A percentile compares a stretch with the other conserved stretches of the same genome.
These are phyloP conservation scores for Primulina huaijiensis DNA, from an alignment of 257 asterid genomes.

Conservation along the genomic window DNA sequence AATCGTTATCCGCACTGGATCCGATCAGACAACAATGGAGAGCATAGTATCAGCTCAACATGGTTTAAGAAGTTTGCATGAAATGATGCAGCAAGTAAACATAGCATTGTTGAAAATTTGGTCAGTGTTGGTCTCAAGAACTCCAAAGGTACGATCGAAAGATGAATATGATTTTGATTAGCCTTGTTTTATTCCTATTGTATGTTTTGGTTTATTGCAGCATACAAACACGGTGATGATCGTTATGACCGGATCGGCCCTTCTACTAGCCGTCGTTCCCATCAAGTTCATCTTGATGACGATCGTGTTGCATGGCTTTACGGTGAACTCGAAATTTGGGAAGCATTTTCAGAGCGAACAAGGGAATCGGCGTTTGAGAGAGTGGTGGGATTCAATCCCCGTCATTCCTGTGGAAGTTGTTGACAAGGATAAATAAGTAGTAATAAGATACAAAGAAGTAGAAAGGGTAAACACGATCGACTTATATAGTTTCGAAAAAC, in stretches of 20 bases:
- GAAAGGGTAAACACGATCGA: too few relatives aligned
- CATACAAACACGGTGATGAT: conserved; percentile 66
- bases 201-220: conserved; percentile 31
- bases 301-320: conserved; percentile 34
- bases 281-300: conserved; percentile 55
- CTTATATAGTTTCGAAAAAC: too few relatives aligned
- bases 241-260: conserved; percentile 32
- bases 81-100: conserved; percentile 55
- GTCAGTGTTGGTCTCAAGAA: conserved; percentile 59
- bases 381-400: conserved; percentile 97
- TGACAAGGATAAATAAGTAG: conserved; percentile 25
- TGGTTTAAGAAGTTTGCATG: conserved; percentile 57
- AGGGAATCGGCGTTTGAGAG: conserved; percentile 63
- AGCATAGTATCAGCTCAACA: conserved; percentile 84
- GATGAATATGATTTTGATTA: background rate
- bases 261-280: conserved; percentile 51
- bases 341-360: conserved; percentile 43
- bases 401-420: conserved; percentile 53
- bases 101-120: conserved; percentile 63
- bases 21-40: conserved; percentile 71
- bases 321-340: conserved; percentile 44
- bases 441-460: too few relatives aligned
- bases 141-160: conserved; percentile 62
- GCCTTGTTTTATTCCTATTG: background rate
- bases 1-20: conserved; percentile 47